phyloP scores from a whole-genome alignment of 2,329 filamentous ascomycete genomes.

The Lizonia empirigonia region DNA sequence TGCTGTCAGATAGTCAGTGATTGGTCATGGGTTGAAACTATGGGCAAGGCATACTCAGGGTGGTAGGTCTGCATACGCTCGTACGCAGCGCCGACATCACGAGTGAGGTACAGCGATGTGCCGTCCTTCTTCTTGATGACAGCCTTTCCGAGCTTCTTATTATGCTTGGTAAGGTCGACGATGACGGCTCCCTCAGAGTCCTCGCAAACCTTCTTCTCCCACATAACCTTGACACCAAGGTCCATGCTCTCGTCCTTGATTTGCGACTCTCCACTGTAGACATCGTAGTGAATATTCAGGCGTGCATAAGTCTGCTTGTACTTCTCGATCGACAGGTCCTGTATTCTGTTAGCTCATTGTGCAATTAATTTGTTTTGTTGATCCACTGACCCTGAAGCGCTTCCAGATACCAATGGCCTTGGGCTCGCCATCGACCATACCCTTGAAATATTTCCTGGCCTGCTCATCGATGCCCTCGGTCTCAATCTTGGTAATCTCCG shows the following conservation, averaged over 20 bases:
- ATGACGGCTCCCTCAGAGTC: conserved; percentile 69
- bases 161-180: conserved; percentile 72
- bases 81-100: conserved; percentile 69
- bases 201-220: conserved; percentile 66
- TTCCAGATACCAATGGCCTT: conserved; percentile 66
- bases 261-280: conserved; percentile 72
- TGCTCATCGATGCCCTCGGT: conserved; percentile 65
- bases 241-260: conserved; percentile 67
- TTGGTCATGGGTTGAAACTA: not conserved
- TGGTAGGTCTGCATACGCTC: conserved; percentile 67
- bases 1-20: conserved; percentile 34
- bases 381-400: conserved; percentile 57
- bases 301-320: conserved; percentile 69
- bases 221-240: conserved; percentile 63
- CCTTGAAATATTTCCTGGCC: conserved; percentile 73
- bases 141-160: conserved; percentile 70
- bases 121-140: conserved; percentile 71
- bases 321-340: conserved; percentile 66
- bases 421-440: conserved; percentile 67
- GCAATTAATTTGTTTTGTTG: not conserved
- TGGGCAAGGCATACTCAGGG: conserved; percentile 55
- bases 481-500: conserved; percentile 49
- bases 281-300: conserved; percentile 68
- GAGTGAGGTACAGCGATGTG: conserved; percentile 70
- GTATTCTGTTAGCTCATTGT: conserved; percentile 9